Base-by-base conservation (phyloP, 805 yeast genomes). In the Candida ovalis region DNA sequence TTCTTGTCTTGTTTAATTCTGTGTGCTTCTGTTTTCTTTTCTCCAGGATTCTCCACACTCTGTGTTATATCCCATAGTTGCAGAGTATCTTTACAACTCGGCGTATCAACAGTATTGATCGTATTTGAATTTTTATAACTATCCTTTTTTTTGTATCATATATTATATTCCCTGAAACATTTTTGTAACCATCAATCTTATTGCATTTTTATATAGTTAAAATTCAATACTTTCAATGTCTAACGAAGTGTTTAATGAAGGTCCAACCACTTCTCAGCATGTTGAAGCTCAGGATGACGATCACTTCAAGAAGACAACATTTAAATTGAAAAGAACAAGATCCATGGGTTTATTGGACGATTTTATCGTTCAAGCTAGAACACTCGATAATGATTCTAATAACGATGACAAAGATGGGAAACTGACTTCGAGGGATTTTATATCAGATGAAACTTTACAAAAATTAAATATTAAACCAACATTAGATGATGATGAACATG, bases 381-480 rank as follows among this genome's bases (percentile, higher is more conserved):
- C 61, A 6, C 32, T 51, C 13, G 59, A 54, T 42, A 48, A 59
- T 5, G 42, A 45, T 41, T 46, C 56, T n/a, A 43, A 46, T 4
- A 51, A 68, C 78, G 44, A 44, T 77, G 43, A 41, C n/a, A 50
- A 45, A 47, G 88, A 83, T 72, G 94, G 95, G 62, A 90, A 90
- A 77, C 80, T 87, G 69, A 89, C 90, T 71, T 90, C 85, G 63
- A 97, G 96, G 68, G 96, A 95, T 33, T 83, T 92, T 56, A 94
- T 92, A 48, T 80, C 94, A 51, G 96, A 91, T 69, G 97, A 88
- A 61, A 92, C 94, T 70, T 84, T 94, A 88, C 87, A 91, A 53
- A 85, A 84, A 75, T 88, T 92, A 40, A 64, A 66, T 30, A 57
- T 58, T 17, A 58, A 49, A 3, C 55, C 61, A n/a, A 45, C 60